Evolutionary conservation across 345 rosid genomes (phyloP).

Genomic region (Eucalyptus guilfoylei): DNA sequence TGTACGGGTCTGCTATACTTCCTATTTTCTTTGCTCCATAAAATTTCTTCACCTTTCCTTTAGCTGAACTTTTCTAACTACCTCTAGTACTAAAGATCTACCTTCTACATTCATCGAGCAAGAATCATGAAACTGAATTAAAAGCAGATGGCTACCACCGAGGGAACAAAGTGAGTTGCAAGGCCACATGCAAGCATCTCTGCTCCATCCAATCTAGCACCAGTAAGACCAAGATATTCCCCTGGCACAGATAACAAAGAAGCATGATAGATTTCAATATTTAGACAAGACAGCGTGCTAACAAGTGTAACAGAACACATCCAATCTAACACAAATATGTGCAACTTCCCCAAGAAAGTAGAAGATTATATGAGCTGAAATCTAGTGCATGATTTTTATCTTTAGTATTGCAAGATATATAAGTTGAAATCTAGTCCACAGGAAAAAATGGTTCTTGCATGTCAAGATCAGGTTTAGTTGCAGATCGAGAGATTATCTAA

Average conservation of each 20-base stretch:
- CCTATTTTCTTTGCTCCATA: background rate
- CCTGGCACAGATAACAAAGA: constrained; percentile 19
- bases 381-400: background rate
- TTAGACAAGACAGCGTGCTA: background rate
- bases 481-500: background rate
- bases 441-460: background rate
- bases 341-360: background rate
- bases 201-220: constrained; percentile 70
- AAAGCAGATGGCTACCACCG: constrained; percentile 26
- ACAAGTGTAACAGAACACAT: background rate
- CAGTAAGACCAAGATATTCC: constrained; percentile 74
- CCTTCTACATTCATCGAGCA: background rate
- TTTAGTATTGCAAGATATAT: background rate
- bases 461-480: background rate
- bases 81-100: background rate
- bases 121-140: background rate
- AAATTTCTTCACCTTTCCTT: background rate
- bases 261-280: background rate
- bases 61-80: background rate
- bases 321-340: background rate
- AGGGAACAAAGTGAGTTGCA: constrained; percentile 77
- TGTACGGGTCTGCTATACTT: background rate
- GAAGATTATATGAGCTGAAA: background rate
- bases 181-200: constrained; percentile 88
- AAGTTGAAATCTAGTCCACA: background rate